These are phyloP conservation scores for Fusarium sublunatum DNA, from an alignment of 2,329 filamentous ascomycete species.

Conservation along the genomic window DNA sequence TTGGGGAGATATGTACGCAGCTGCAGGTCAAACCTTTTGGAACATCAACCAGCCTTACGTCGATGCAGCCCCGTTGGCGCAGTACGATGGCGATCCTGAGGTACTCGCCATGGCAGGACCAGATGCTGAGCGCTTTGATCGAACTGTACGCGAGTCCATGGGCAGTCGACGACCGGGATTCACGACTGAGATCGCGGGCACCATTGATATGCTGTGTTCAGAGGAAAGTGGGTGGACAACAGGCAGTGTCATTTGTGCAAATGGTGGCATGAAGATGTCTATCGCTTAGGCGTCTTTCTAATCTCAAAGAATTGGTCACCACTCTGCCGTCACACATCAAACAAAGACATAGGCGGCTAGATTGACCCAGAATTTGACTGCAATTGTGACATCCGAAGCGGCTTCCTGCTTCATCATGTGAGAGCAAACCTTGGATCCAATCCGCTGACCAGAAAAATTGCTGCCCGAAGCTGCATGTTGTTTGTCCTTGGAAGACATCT, in stretches of 20 bases:
- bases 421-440: constrained; percentile 1
- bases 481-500: background rate
- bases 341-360: background rate
- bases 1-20: constrained; percentile 63
- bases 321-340: background rate
- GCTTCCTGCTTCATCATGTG: constrained; percentile 12
- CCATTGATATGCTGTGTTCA: constrained; percentile 76
- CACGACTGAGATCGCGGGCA: constrained; percentile 71
- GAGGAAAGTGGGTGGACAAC: constrained; percentile 76
- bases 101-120: constrained; percentile 47
- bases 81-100: constrained; percentile 49
- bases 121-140: constrained; percentile 51
- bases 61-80: constrained; percentile 51
- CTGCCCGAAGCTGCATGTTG: background rate
- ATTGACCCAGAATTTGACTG: background rate
- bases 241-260: constrained; percentile 77
- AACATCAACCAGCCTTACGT: constrained; percentile 54
- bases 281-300: constrained; percentile 44
- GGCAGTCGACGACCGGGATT: constrained; percentile 51
- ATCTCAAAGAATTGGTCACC: background rate
- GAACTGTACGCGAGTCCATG: constrained; percentile 50
- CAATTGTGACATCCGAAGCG: constrained; percentile 21
- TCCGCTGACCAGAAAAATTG: background rate
- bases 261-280: constrained; percentile 63
- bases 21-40: constrained; percentile 51